Percentiles rank a stretch among this genome's conserved stretches.
phyloP scores from a whole-genome alignment of 2,329 filamentous ascomycete genomes.

The Fusarium domesticum region DNA sequence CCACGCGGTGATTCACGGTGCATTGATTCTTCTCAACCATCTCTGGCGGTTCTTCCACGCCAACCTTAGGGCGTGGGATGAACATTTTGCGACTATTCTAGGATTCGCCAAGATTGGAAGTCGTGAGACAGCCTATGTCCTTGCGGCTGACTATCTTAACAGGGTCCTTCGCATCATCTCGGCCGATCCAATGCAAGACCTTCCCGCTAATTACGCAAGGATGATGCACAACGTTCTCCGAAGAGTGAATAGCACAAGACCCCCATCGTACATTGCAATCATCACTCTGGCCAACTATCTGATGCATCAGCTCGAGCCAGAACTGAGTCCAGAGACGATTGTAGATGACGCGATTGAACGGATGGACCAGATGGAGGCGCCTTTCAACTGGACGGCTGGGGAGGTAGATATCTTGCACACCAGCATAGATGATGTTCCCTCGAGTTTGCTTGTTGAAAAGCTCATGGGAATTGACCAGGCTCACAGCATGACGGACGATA shows the following conservation, averaged over 20 bases:
- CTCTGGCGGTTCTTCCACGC: conserved; percentile 63
- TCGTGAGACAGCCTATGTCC: conserved; percentile 54
- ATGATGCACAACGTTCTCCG: conserved; percentile 53
- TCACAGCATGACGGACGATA: conserved; percentile 46
- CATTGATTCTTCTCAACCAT: conserved; percentile 49
- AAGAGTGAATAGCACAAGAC: conserved; percentile 46
- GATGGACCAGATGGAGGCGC: conserved; percentile 31
- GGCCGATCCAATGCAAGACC: conserved; percentile 52
- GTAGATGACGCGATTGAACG: conserved; percentile 41
- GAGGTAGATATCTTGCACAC: conserved; percentile 48
- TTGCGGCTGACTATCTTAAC: conserved; percentile 59
- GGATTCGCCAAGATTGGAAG: conserved; percentile 62
- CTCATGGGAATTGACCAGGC: conserved; percentile 63
- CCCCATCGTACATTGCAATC: conserved; percentile 52
- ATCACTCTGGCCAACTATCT: conserved; percentile 50
- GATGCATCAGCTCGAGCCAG: conserved; percentile 42
- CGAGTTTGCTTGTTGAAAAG: conserved; percentile 62
- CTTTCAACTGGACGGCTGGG: conserved; percentile 43
- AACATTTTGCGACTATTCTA: conserved; percentile 70
- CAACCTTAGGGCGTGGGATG: conserved; percentile 66
- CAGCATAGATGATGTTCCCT: conserved; percentile 30
- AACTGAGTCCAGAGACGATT: conserved; percentile 35
- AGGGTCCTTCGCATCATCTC: conserved; percentile 58
- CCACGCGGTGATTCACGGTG: conserved; percentile 34
- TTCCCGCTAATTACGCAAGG: conserved; percentile 53